Evolutionary conservation across 352 stramenopile genomes (phyloP).

Genomic region (Globisporangium yorkense): DNA sequence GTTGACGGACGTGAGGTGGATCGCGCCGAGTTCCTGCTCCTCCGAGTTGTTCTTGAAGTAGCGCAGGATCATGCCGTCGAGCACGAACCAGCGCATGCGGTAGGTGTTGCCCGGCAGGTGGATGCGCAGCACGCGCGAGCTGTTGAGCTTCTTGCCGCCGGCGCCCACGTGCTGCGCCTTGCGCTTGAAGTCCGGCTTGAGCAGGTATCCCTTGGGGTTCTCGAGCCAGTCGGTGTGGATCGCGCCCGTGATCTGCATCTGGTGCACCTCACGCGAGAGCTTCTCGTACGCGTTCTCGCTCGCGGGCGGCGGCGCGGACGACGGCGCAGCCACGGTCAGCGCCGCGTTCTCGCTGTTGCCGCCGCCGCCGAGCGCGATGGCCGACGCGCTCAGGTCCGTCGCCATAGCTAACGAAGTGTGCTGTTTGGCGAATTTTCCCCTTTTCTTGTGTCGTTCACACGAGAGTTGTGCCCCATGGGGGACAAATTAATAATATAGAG

Average conservation of each 20-base stretch:
- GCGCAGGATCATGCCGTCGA: slow-evolving; percentile 85
- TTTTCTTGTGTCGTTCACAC: not conserved
- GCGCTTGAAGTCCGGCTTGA: slow-evolving; percentile 88
- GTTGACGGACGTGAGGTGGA: slow-evolving; percentile 84
- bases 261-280: slow-evolving; percentile 83
- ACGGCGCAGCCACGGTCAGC: slow-evolving; percentile 7
- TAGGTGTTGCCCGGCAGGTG: slow-evolving; percentile 81
- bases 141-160: slow-evolving; percentile 84
- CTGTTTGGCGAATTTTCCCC: not conserved
- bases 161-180: slow-evolving; percentile 80
- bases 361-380: slow-evolving; percentile 26
- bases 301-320: slow-evolving; percentile 21
- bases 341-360: slow-evolving; percentile 13
- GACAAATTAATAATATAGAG: not conserved
- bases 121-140: slow-evolving; percentile 62
- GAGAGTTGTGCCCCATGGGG: not conserved
- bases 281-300: slow-evolving; percentile 87
- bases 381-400: slow-evolving; percentile 45
- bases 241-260: slow-evolving; percentile 86
- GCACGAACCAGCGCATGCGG: slow-evolving; percentile 80
- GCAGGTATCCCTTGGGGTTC: slow-evolving; percentile 84
- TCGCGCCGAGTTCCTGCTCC: slow-evolving; percentile 84
- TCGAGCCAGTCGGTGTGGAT: slow-evolving; percentile 89
- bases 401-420: slow-evolving; percentile 18
- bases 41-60: slow-evolving; percentile 87